Evolutionary conservation across 73 alveolate species (phyloP).

Genomic region (Diophrys sp.): DNA sequence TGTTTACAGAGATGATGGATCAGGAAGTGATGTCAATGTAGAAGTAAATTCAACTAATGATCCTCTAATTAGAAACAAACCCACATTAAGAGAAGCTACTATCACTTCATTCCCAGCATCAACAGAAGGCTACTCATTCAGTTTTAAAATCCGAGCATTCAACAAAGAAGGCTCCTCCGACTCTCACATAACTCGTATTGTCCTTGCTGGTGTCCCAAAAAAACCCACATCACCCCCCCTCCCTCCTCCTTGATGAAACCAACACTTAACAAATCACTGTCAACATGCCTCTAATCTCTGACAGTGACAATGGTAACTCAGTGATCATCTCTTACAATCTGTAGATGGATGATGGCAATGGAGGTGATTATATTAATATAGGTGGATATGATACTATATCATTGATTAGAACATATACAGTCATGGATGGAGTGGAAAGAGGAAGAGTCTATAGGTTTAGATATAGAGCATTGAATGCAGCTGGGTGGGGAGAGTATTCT

Average conservation of each 20-base stretch:
- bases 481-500: conserved; percentile 52
- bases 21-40: background rate
- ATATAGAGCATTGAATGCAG: conserved; percentile 51
- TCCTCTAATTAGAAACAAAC: conserved; percentile 49
- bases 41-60: conserved; percentile 42
- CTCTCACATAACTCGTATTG: conserved; percentile 11
- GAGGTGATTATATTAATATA: conserved; percentile 35
- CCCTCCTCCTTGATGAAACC: conserved; percentile 18
- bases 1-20: conserved; percentile 37
- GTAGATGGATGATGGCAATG: conserved; percentile 57
- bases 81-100: conserved; percentile 25
- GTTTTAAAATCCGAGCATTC: conserved; percentile 32
- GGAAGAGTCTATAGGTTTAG: conserved; percentile 42
- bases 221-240: conserved; percentile 36
- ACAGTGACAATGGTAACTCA: conserved; percentile 27
- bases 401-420: conserved; percentile 23
- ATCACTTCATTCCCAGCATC: conserved; percentile 37
- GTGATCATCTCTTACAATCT: conserved; percentile 42
- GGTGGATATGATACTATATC: conserved; percentile 46
- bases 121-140: conserved; percentile 28
- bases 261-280: conserved; percentile 46
- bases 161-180: conserved; percentile 43
- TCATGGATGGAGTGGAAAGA: conserved; percentile 25
- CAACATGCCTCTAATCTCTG: conserved; percentile 18
- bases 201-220: conserved; percentile 48